Conservation (phyloP, 176 grass and related monocot species). For the Eleusine coracana region DNA sequence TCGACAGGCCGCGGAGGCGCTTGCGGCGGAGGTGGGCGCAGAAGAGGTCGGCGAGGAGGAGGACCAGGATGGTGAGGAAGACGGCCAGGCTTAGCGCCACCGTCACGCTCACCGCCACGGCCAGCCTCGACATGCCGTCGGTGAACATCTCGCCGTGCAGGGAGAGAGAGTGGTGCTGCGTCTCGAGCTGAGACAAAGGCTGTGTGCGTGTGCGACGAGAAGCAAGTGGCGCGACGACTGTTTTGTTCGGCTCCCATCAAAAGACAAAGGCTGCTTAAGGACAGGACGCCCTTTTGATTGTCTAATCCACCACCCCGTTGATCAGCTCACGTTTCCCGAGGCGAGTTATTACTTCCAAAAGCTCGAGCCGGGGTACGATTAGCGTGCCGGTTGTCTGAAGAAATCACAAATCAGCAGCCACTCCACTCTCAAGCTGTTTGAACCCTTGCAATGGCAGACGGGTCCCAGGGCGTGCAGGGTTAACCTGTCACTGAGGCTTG, state of each 20-base stretch:
- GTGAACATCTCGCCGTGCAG: slow-evolving; percentile 32
- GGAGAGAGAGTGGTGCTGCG: neutral
- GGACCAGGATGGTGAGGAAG: slow-evolving; percentile 55
- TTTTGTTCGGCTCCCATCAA: slow-evolving; percentile 22
- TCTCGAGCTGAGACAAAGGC: neutral
- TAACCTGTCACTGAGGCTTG: neutral
- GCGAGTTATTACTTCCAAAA: slow-evolving; percentile 35
- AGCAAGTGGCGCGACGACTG: neutral
- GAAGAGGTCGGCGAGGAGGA: slow-evolving; percentile 63
- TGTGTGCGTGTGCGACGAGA: neutral
- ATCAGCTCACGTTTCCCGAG: slow-evolving; percentile 34
- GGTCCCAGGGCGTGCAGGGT: neutral
- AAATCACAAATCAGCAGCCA: neutral
- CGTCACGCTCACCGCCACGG: slow-evolving; percentile 47
- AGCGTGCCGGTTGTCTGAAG: slow-evolving; percentile 13
- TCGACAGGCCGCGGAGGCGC: neutral
- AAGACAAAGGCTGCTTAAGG: slow-evolving; percentile 38
- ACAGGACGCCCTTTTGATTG: slow-evolving; percentile 26
- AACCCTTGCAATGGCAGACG: neutral
- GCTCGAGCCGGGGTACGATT: slow-evolving; percentile 29
- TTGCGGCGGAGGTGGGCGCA: slow-evolving; percentile 49
- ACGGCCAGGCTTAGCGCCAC: slow-evolving; percentile 53
- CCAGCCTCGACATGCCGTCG: slow-evolving; percentile 52
- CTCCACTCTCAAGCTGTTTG: neutral
- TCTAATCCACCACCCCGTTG: slow-evolving; percentile 24